A percentile compares a stretch with the other conserved stretches of the same genome.
phyloP scores from a whole-genome alignment of 2,329 filamentous ascomycete genomes.

The Colletotrichum agaves region DNA sequence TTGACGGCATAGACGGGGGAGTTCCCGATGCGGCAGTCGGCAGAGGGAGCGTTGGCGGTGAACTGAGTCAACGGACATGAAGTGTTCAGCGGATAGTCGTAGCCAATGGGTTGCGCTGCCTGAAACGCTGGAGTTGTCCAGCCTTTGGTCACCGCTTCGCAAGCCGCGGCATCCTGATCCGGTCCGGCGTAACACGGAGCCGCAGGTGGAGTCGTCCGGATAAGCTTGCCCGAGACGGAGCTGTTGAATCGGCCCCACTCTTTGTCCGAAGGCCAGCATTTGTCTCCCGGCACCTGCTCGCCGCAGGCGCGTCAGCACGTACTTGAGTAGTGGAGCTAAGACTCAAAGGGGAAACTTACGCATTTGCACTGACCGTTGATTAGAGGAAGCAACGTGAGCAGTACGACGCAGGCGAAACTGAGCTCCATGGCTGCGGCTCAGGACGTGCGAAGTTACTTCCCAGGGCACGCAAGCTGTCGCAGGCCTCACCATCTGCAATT shows the following conservation, averaged over 20 bases:
- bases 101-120: conserved; percentile 20
- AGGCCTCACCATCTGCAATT: not conserved
- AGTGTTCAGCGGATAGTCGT: conserved; percentile 9
- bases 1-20: conserved; percentile 45
- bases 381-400: conserved; percentile 13
- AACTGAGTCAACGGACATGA: conserved; percentile 16
- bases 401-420: not conserved
- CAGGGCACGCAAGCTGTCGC: not conserved
- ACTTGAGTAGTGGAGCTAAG: too few relatives aligned
- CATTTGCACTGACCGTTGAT: conserved; percentile 18
- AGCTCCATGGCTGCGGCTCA: conserved; percentile 16
- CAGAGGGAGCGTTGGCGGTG: conserved; percentile 1
- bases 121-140: conserved; percentile 10
- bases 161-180: not conserved
- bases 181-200: conserved; percentile 22
- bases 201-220: conserved; percentile 62
- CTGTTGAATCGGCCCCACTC: conserved; percentile 62
- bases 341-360: too few relatives aligned
- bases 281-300: conserved; percentile 45
- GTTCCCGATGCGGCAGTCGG: conserved; percentile 51
- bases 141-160: conserved; percentile 6
- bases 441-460: not conserved
- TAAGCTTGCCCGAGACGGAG: conserved; percentile 59
- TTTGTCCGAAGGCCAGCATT: conserved; percentile 59
- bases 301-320: not conserved